Base-by-base conservation (phyloP, 2,329 filamentous ascomycete species). In the Nigrospora sphaerica region DNA sequence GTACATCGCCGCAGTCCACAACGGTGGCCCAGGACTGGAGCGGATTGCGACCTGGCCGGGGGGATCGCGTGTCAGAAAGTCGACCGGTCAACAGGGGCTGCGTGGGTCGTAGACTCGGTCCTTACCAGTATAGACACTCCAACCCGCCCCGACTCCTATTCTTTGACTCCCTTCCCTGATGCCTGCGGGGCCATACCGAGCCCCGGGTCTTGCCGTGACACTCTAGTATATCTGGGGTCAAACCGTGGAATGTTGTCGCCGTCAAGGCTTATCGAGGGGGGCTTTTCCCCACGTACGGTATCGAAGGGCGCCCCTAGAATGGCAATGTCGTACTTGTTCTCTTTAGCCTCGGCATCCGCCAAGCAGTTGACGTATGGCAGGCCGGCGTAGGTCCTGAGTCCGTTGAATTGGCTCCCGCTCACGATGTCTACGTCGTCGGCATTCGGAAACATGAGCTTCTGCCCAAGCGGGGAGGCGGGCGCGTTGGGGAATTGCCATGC, bases 1-100 rank as follows among this genome's bases (percentile, higher is more conserved):
- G 85, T 46, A 88, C 86, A 55, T 92, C 87, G 32, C 88, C 88
- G 57, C 87, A 91, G 66, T 92, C 87, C 34, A 88, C 74, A 40
- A 92, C 74, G 13, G 70, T 80, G 0, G 85, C 83, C 83, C 85
- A 89, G n/a, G 79, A 83, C 23, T 72, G 69, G 61, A 87, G 86
- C 0, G 85, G 81, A 57, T 89, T 89, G 46, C 57, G 63, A n/a
- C 57, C 65, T 65, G 42, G 6, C 17, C 23, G 7, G 23, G 23
- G 23, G 7, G 5, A 28, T 7, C 23, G 10, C 2, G 23, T 2
- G 23, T 28, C 10, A 28, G 23, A 10, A 28, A 10, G 7, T 28
- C 23, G 23, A 28, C 23, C 23, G 2, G 23, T 28, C 23, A 10
- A 23, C 4, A 2, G 23, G 23, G 23, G 23, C 23, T 28, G 7